These are phyloP conservation scores for Aureoboletus auriporus DNA, from an alignment of 768 basidiomycete species.

Conservation along the genomic window DNA sequence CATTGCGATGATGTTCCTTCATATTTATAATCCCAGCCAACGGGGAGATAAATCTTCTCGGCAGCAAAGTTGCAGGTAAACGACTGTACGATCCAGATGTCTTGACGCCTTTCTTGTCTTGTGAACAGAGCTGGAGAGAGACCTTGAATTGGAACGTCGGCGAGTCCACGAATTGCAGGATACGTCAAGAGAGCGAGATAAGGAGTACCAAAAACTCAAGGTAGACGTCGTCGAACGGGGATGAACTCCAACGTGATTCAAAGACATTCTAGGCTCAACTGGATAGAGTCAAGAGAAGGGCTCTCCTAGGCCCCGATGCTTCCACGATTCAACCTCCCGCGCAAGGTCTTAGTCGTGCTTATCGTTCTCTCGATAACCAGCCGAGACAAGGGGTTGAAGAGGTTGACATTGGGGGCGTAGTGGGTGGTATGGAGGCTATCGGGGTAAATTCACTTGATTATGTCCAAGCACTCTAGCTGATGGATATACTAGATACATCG, in stretches of 20 bases:
- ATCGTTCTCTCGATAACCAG: slow-evolving; percentile 17
- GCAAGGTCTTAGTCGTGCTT: slow-evolving; percentile 13
- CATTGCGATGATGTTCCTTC: not conserved
- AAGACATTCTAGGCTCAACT: slow-evolving; percentile 52
- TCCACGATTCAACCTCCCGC: slow-evolving; percentile 12
- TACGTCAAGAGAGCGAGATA: slow-evolving; percentile 69
- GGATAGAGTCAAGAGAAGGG: slow-evolving; percentile 80
- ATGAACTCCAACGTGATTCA: not conserved
- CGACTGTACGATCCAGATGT: not conserved
- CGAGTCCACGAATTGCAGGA: slow-evolving; percentile 75
- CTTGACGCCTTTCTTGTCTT: slow-evolving; percentile 5
- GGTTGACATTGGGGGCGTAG: slow-evolving; percentile 50
- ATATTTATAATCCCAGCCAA: slow-evolving; percentile 48
- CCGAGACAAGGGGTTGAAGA: slow-evolving; percentile 18
- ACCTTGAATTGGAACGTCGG: slow-evolving; percentile 74
- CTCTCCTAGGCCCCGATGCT: slow-evolving; percentile 52
- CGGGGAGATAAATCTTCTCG: slow-evolving; percentile 67
- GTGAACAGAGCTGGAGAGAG: slow-evolving; percentile 66
- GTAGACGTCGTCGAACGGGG: slow-evolving; percentile 28
- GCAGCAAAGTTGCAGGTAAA: slow-evolving; percentile 62
- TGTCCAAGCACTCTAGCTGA: slow-evolving; percentile 2
- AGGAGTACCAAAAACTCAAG: slow-evolving; percentile 86
- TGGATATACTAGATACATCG: slow-evolving; percentile 54
- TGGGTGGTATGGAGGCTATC: slow-evolving; percentile 62
- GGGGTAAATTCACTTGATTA: slow-evolving; percentile 39